Base-by-base conservation (phyloP, 768 basidiomycete species). In the Podaxis rugospora region DNA sequence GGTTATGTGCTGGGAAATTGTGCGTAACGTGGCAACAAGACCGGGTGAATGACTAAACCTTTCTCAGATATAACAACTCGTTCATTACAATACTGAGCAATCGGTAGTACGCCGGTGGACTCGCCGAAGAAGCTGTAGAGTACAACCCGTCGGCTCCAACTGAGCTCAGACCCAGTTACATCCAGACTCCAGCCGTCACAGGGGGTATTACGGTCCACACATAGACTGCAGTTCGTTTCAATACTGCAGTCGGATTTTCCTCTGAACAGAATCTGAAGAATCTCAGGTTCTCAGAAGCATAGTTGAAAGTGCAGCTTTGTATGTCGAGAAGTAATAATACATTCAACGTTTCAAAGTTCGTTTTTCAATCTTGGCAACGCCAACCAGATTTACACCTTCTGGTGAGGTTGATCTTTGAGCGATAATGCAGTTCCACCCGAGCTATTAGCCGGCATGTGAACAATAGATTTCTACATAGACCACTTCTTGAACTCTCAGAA, bases 1-100 rank as follows among this genome's bases (percentile, higher is more conserved):
- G 55, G 55, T 35, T 57, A 57, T 7, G 21, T 57, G 7, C n/a
- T 57, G 16, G 42, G 28, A 57, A 57, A 14, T 18, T 57, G 55
- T 49, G 44, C 42, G 46, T 32, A 10, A 42, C 18, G 6, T 46
- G 2, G 13, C 21, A 3, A 32, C 21, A 7, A 18, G 11, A 27
- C 11, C 21, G 4, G 3, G 27, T 23, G 1, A 16, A 16, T 44
- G 23, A 18, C 40, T 55, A 2, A 55, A 11, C 10, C 10, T 25
- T 10, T n/a, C 13, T n/a, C 27, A 57, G 55, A 28, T 57, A 57
- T 11, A 57, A 46, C 16, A 57, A 57, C 25, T 57, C 28, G n/a
- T 35, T 57, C 42, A 28, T 57, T 36, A 47, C 44, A 13, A 57
- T 57, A 46, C 28, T 57, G 25, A 57, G 49, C 18, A 49, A 47